phyloP scores from a whole-genome alignment of 495 filamentous ascomycete genomes.

The Penicillium cosmopolitanum region DNA sequence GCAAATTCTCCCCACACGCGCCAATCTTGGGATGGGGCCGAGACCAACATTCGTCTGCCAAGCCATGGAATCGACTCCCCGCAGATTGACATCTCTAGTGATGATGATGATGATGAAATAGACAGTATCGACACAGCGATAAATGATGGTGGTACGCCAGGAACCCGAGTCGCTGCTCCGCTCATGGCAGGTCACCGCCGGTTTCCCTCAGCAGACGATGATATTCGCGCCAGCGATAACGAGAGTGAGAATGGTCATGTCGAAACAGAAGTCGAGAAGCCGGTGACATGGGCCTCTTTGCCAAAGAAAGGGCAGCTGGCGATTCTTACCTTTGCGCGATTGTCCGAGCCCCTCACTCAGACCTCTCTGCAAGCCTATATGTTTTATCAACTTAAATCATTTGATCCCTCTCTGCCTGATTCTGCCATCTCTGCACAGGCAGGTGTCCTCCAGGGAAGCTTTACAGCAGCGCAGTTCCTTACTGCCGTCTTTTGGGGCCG shows the following conservation, averaged over 20 bases:
- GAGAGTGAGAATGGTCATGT: slow-evolving; percentile 10
- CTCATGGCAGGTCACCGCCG: slow-evolving; percentile 23
- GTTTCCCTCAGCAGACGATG: slow-evolving; percentile 22
- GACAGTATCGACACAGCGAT: slow-evolving; percentile 10
- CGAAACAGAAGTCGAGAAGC: slow-evolving; percentile 33
- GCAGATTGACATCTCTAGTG: slow-evolving; percentile 4
- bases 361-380: slow-evolving; percentile 76
- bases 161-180: slow-evolving; percentile 22
- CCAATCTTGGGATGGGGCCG: slow-evolving; percentile 6
- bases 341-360: slow-evolving; percentile 80
- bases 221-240: slow-evolving; percentile 23
- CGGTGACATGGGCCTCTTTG: slow-evolving; percentile 68
- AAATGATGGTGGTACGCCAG: not conserved
- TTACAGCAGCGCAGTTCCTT: slow-evolving; percentile 76
- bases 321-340: slow-evolving; percentile 71
- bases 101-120: slow-evolving; percentile 3
- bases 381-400: slow-evolving; percentile 73
- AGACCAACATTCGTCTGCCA: slow-evolving; percentile 10
- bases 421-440: slow-evolving; percentile 75
- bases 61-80: not conserved
- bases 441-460: slow-evolving; percentile 73
- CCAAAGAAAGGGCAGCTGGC: slow-evolving; percentile 76
- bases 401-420: slow-evolving; percentile 63
- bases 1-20: slow-evolving; percentile 9
- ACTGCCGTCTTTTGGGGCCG: slow-evolving; percentile 82